Conservation (phyloP, 2,329 filamentous ascomycete species). For the Ilyonectria robusta region DNA sequence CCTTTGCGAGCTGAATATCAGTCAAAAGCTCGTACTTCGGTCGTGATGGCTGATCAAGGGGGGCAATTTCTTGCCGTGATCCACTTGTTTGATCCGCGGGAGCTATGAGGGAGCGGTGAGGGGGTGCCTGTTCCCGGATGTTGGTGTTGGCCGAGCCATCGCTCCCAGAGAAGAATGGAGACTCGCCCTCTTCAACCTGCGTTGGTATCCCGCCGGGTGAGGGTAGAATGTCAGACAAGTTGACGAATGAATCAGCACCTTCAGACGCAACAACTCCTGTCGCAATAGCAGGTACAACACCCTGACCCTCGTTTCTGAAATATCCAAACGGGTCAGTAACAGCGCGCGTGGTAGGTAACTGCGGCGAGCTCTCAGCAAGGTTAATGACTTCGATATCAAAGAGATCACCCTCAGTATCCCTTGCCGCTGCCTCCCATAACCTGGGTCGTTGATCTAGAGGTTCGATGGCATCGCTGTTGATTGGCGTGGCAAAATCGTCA, state of each 20-base stretch:
- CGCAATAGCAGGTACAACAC: background rate
- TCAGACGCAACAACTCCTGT: slow-evolving; percentile 14
- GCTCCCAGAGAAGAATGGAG: slow-evolving; percentile 40
- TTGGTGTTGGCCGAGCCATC: slow-evolving; percentile 39
- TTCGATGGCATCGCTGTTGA: slow-evolving; percentile 58
- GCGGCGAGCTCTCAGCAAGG: slow-evolving; percentile 61
- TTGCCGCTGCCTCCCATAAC: slow-evolving; percentile 80
- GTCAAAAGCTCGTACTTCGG: slow-evolving; percentile 75
- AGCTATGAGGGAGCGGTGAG: background rate
- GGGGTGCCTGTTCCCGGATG: background rate
- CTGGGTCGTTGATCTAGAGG: slow-evolving; percentile 53
- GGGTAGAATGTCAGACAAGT: slow-evolving; percentile 44
- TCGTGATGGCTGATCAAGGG: slow-evolving; percentile 37
- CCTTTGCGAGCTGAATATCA: slow-evolving; percentile 72
- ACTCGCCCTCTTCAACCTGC: slow-evolving; percentile 23
- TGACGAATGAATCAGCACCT: slow-evolving; percentile 39
- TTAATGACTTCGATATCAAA: slow-evolving; percentile 75
- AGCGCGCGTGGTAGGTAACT: slow-evolving; percentile 37
- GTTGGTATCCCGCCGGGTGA: slow-evolving; percentile 21
- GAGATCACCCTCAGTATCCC: slow-evolving; percentile 75
- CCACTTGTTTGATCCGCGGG: background rate
- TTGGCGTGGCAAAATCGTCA: slow-evolving; percentile 56
- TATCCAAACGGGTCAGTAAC: slow-evolving; percentile 59
- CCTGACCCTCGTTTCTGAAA: slow-evolving; percentile 23
- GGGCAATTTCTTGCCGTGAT: background rate